These are phyloP conservation scores for Cephaloascus fragrans DNA, from an alignment of 805 yeast species.

Conservation along the genomic window DNA sequence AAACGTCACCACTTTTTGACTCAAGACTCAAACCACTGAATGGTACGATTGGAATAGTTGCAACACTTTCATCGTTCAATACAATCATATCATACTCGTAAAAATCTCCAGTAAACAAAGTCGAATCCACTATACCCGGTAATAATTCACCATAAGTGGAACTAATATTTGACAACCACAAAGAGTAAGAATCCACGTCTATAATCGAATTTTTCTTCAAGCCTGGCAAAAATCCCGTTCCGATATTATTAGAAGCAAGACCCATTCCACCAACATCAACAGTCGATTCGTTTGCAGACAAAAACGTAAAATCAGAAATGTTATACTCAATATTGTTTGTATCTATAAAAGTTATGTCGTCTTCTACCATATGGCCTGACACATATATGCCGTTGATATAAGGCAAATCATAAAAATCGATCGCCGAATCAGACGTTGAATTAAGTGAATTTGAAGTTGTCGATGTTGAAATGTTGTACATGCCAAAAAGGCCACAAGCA, in stretches of 20 bases:
- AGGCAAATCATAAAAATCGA: background rate
- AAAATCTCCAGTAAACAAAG: constrained; percentile 34
- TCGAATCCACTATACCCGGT: constrained; percentile 50
- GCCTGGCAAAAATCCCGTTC: constrained; percentile 17
- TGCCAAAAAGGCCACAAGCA: background rate
- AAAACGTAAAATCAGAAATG: constrained; percentile 16
- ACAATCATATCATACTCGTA: constrained; percentile 42
- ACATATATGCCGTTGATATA: background rate
- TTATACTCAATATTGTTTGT: constrained; percentile 8
- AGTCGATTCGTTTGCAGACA: constrained; percentile 24
- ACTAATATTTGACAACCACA: constrained; percentile 16
- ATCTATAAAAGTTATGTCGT: background rate
- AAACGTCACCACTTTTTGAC: constrained; percentile 25
- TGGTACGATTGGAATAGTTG: constrained; percentile 22
- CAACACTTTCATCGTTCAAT: constrained; percentile 19
- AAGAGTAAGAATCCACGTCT: constrained; percentile 31
- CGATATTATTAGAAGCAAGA: constrained; percentile 19
- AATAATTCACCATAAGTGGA: constrained; percentile 24
- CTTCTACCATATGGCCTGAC: background rate
- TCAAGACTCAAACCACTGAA: constrained; percentile 14
- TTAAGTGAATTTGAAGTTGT: background rate
- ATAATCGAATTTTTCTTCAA: constrained; percentile 19
- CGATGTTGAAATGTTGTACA: background rate
- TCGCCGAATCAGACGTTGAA: background rate
- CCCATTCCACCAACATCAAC: constrained; percentile 36